These are phyloP conservation scores for Pachyrhizus erosus DNA, from an alignment of 306 rosid genomes.

Conservation along the genomic window DNA sequence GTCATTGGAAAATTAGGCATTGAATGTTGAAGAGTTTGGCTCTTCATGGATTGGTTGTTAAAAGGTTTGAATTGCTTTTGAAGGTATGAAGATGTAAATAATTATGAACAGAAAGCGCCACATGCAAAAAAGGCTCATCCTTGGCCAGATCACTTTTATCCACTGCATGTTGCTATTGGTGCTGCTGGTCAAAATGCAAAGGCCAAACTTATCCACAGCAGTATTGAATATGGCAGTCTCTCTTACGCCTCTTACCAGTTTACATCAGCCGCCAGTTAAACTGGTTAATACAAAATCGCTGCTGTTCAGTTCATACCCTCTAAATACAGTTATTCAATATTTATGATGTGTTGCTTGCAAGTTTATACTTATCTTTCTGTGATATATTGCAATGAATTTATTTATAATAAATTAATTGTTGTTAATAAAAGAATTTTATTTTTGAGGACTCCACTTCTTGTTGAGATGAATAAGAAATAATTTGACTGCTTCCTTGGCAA, in stretches of 20 bases:
- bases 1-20: constrained; percentile 9
- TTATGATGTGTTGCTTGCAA: constrained; percentile 27
- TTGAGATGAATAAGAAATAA: too few relatives aligned
- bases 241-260: constrained; percentile 90
- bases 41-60: constrained; percentile 39
- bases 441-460: not conserved
- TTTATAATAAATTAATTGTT: not conserved
- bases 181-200: constrained; percentile 72
- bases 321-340: not conserved
- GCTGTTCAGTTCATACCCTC: not conserved
- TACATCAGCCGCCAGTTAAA: constrained; percentile 44
- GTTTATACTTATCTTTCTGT: constrained; percentile 20
- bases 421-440: constrained; percentile 4
- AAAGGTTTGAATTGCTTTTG: constrained; percentile 9
- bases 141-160: constrained; percentile 78
- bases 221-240: constrained; percentile 62
- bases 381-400: not conserved
- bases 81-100: constrained; percentile 82
- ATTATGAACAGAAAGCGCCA: constrained; percentile 71
- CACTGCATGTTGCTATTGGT: constrained; percentile 83
- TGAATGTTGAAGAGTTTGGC: constrained; percentile 11
- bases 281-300: not conserved
- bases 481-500: too few relatives aligned
- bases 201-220: constrained; percentile 68
- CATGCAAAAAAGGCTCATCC: constrained; percentile 83